Conservation (phyloP, 345 rosid genomes). For the Lepidium didymum region DNA sequence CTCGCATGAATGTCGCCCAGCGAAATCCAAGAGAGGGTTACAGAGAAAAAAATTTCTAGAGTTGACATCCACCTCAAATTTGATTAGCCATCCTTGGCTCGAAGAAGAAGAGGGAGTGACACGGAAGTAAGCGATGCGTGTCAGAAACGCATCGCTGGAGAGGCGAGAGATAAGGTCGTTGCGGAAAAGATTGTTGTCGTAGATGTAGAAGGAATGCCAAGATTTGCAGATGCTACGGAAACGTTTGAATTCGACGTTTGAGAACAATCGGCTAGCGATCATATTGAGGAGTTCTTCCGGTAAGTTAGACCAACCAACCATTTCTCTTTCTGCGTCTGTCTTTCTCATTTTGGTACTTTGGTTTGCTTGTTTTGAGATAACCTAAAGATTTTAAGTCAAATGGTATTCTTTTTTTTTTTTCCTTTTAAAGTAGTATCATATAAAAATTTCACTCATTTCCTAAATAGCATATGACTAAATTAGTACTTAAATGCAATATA, state of each 20-base stretch:
- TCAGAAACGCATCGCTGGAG: background rate
- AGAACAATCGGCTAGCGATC: background rate
- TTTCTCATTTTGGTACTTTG: background rate
- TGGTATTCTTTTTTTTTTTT: too few relatives aligned
- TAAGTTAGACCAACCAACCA: background rate
- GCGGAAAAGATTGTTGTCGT: background rate
- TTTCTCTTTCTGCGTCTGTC: background rate
- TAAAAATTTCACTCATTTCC: too few relatives aligned
- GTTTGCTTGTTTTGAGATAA: background rate
- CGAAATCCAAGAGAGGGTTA: too few relatives aligned
- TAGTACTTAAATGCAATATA: too few relatives aligned
- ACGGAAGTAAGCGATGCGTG: background rate
- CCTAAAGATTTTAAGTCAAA: too few relatives aligned
- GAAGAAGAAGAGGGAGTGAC: background rate
- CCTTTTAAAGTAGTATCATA: too few relatives aligned
- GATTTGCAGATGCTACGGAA: background rate
- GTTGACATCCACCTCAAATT: background rate
- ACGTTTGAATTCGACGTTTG: background rate
- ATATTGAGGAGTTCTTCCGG: background rate
- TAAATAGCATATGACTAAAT: too few relatives aligned
- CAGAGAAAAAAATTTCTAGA: too few relatives aligned
- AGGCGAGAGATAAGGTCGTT: background rate
- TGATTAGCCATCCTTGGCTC: background rate
- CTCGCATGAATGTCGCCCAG: background rate
- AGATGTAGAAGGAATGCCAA: background rate